These are phyloP conservation scores for Avena eriantha DNA, from an alignment of 176 grass and related monocot species.

Conservation along the genomic window DNA sequence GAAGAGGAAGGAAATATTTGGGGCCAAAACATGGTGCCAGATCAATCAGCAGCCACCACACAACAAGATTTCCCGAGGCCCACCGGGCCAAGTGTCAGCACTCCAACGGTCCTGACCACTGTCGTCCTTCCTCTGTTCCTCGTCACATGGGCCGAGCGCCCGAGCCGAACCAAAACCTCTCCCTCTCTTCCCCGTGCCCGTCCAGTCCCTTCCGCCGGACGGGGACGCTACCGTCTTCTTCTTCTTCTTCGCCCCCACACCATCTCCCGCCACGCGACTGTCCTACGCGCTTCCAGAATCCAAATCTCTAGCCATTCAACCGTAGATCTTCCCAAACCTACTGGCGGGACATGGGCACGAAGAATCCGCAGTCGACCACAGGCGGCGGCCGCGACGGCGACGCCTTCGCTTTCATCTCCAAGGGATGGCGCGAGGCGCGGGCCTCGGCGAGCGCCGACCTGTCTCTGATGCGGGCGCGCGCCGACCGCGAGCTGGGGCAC, in stretches of 20 bases:
- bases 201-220: constrained; percentile 12
- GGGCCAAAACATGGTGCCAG: constrained; percentile 24
- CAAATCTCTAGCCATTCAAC: not conserved
- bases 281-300: constrained; percentile 44
- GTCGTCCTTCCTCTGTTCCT: not conserved
- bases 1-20: not conserved
- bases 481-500: constrained; percentile 76
- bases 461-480: constrained; percentile 58
- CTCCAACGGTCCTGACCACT: not conserved
- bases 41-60: constrained; percentile 44
- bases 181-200: not conserved
- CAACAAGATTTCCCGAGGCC: constrained; percentile 19
- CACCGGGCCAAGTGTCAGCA: constrained; percentile 15
- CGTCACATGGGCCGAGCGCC: constrained; percentile 6
- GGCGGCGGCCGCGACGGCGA: constrained; percentile 29
- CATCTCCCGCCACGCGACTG: constrained; percentile 7
- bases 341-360: not conserved
- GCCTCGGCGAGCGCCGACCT: constrained; percentile 76
- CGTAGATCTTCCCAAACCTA: not conserved
- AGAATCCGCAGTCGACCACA: not conserved
- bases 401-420: constrained; percentile 73
- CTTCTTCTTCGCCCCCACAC: constrained; percentile 7
- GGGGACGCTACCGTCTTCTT: constrained; percentile 25
- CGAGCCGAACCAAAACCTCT: not conserved
- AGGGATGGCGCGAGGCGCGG: constrained; percentile 85